Conservation (phyloP, 371 early-diverging fungal species). For the Fennellomyces sp. region DNA sequence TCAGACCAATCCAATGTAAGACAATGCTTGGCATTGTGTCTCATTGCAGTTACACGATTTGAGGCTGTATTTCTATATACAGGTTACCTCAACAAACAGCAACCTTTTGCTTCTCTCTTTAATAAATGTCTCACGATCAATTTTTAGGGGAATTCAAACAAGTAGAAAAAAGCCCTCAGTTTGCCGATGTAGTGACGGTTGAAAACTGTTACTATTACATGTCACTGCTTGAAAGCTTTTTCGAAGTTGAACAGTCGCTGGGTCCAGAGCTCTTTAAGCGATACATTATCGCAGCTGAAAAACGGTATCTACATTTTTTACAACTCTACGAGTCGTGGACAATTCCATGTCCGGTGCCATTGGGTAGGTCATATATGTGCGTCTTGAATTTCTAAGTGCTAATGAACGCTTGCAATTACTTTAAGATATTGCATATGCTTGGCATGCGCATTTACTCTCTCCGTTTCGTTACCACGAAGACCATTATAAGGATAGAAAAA, state of each 20-base stretch:
- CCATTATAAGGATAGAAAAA: too few relatives aligned
- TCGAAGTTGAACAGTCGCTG: not conserved
- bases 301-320: not conserved
- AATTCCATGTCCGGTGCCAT: not conserved
- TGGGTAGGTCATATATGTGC: not conserved
- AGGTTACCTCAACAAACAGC: too few relatives aligned
- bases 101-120: too few relatives aligned
- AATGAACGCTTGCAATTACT: too few relatives aligned
- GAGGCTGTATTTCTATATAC: too few relatives aligned
- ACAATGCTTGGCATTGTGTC: too few relatives aligned
- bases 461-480: not conserved
- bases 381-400: not conserved
- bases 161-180: too few relatives aligned
- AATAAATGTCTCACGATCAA: too few relatives aligned
- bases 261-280: not conserved
- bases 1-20: too few relatives aligned
- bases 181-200: not conserved
- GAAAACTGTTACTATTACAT: conserved; percentile 4
- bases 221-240: conserved; percentile 8
- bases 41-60: too few relatives aligned
- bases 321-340: not conserved
- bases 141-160: too few relatives aligned
- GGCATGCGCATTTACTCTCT: not conserved
- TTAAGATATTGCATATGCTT: not conserved
- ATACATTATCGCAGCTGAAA: not conserved